Conservation (phyloP, 2,329 filamentous ascomycete genomes). For the Trichoderma semiorbis region DNA sequence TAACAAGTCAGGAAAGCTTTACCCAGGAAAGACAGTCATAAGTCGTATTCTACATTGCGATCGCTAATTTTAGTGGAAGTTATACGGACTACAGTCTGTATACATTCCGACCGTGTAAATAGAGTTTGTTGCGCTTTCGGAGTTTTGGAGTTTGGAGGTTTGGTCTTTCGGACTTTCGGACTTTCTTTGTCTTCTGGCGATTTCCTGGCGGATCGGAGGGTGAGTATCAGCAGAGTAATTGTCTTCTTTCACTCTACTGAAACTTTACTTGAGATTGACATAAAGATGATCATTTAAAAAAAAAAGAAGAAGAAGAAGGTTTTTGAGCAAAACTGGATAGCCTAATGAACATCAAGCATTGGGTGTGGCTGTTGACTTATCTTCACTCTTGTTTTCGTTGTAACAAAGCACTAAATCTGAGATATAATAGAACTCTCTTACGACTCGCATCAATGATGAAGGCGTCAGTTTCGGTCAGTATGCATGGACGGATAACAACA, state of each 20-base stretch:
- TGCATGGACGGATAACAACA: background rate
- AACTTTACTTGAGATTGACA: background rate
- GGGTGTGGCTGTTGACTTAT: background rate
- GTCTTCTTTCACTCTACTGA: background rate
- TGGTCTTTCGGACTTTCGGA: background rate
- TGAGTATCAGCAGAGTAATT: background rate
- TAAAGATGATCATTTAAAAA: background rate
- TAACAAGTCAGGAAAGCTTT: background rate
- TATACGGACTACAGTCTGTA: background rate
- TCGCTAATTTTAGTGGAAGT: background rate
- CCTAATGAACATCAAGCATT: background rate
- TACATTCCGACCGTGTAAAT: background rate
- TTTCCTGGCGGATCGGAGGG: background rate
- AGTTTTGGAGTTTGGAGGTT: background rate
- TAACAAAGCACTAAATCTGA: background rate
- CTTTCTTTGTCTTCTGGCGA: background rate
- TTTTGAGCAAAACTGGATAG: background rate
- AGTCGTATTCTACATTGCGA: background rate
- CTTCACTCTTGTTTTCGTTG: background rate
- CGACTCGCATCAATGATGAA: background rate
- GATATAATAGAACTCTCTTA: background rate
- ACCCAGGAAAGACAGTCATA: background rate
- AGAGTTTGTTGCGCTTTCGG: background rate
- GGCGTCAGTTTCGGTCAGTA: background rate
- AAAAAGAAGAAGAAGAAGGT: background rate